Evolutionary conservation across 805 yeast species (phyloP), one percentile per base, ranked within the genome.

Genomic region (Saturnispora bothae): DNA sequence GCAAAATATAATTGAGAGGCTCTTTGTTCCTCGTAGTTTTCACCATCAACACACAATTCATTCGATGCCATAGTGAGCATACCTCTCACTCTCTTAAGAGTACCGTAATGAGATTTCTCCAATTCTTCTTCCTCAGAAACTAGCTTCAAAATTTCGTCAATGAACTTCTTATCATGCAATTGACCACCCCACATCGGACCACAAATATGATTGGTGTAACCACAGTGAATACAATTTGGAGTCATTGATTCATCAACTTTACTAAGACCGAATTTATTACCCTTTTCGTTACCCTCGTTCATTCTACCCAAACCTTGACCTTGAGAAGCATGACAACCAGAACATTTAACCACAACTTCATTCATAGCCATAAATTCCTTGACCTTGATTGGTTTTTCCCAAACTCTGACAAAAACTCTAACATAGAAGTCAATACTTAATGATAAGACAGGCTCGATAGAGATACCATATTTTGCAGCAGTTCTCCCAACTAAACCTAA

Each of bases 151-250:
- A 88, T 68, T 46, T 65, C 71, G 20, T 73, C 65, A 31, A 89
- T 65, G 50, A 89, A 92, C 15, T 69, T 73, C 19, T 57, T 54
- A 52, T 80, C 71, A 52, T 89, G 97, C 41, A 92, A 58, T 5
- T 69, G 65, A 0, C 86, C 94, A 9, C 77, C 86, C 83, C 95
- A 92, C 95, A 92, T 83, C 43, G 99, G 99, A 4, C 99, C 99
- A 6, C 89, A 86, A 26, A 92, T 55, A 54, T 83, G 94, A 56
- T 73, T 73, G 2, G 73, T 68, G 42, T 65, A 68, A 1, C 71
- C 78, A 62, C 98, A 92, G 56, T 67, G 77, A 20, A 66, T 53
- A 61, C 98, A 92, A 30, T 65, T 53, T 7, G 69, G 59, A 9
- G 77, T 73, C 2, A 77, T 68, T 3, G 76, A 69, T 0, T 79